Percentiles rank a stretch among this genome's conserved stretches.
phyloP scores from a whole-genome alignment of 768 basidiomycete species.

The Tricholoma hemisulphureum region DNA sequence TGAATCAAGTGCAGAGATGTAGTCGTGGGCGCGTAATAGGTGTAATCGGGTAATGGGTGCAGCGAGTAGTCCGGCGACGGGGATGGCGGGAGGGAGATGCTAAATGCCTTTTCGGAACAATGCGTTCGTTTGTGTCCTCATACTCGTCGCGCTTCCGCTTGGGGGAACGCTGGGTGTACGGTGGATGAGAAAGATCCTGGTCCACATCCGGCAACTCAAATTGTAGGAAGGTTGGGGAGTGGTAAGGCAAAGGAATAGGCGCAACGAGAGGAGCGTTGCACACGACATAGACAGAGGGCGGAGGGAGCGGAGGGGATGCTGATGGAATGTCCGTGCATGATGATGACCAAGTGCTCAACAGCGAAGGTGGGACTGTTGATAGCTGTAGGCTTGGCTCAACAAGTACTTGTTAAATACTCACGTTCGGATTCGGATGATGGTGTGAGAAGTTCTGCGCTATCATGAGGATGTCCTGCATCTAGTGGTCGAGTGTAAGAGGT shows the following conservation, averaged over 20 bases:
- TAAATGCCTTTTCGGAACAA: constrained; percentile 16
- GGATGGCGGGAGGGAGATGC: constrained; percentile 7
- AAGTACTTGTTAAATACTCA: constrained; percentile 15
- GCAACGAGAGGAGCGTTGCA: constrained; percentile 69
- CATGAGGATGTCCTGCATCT: constrained; percentile 11
- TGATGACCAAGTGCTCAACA: constrained; percentile 36
- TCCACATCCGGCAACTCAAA: constrained; percentile 66
- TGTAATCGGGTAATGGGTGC: constrained; percentile 9
- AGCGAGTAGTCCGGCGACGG: constrained; percentile 1
- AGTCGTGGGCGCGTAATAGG: constrained; percentile 15
- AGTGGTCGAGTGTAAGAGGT: constrained; percentile 13
- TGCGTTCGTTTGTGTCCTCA: constrained; percentile 12
- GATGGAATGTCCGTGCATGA: constrained; percentile 18
- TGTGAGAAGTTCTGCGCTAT: not conserved
- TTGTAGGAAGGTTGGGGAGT: constrained; percentile 66
- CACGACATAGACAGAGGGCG: constrained; percentile 46
- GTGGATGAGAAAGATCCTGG: constrained; percentile 68
- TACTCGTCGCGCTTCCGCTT: constrained; percentile 52
- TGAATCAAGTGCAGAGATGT: constrained; percentile 14
- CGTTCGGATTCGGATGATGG: constrained; percentile 19
- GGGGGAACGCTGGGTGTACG: constrained; percentile 43
- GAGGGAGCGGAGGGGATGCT: constrained; percentile 20
- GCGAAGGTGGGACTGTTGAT: constrained; percentile 41
- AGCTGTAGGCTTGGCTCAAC: constrained; percentile 1
- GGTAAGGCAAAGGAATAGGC: constrained; percentile 67